Evolutionary conservation across 1,139 yeast genomes (phyloP).

Genomic region (Williopsis jadinii): DNA sequence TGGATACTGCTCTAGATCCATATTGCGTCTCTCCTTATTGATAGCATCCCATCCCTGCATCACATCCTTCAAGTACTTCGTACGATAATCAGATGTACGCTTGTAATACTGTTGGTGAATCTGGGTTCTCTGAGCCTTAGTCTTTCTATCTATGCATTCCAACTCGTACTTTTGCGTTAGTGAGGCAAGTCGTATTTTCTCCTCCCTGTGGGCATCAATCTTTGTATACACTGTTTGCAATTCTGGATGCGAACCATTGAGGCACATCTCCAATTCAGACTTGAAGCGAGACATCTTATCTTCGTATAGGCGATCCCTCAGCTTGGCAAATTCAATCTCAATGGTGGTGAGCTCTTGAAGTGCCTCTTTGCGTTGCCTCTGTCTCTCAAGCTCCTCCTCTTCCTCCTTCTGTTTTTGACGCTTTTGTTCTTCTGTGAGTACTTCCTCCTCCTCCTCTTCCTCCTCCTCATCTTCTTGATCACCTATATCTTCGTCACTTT

Average conservation of each 20-base stretch:
- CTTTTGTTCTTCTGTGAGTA: constrained; percentile 27
- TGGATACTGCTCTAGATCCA: constrained; percentile 62
- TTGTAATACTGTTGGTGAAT: constrained; percentile 82
- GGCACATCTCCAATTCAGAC: constrained; percentile 79
- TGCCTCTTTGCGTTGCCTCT: constrained; percentile 48
- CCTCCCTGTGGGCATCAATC: constrained; percentile 65
- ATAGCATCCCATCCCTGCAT: constrained; percentile 91
- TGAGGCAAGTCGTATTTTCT: constrained; percentile 60
- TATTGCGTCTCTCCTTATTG: constrained; percentile 78
- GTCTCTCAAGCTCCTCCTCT: constrained; percentile 43
- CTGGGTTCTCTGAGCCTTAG: constrained; percentile 70
- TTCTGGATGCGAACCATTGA: constrained; percentile 90
- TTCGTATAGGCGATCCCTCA: constrained; percentile 71
- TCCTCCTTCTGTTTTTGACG: constrained; percentile 30
- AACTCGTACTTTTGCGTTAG: constrained; percentile 65
- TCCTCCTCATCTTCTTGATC: constrained; percentile 17
- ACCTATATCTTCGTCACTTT: constrained; percentile 16
- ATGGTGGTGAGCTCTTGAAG: constrained; percentile 64
- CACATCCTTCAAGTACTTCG: constrained; percentile 59
- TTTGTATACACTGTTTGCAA: constrained; percentile 56
- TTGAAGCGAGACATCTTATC: constrained; percentile 70
- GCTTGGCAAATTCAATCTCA: constrained; percentile 77
- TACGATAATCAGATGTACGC: constrained; percentile 60
- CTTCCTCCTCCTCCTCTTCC: constrained; percentile 21
- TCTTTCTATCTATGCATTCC: constrained; percentile 71